Evolutionary conservation across 345 rosid genomes (phyloP).

Genomic region (Aquilaria malaccensis): DNA sequence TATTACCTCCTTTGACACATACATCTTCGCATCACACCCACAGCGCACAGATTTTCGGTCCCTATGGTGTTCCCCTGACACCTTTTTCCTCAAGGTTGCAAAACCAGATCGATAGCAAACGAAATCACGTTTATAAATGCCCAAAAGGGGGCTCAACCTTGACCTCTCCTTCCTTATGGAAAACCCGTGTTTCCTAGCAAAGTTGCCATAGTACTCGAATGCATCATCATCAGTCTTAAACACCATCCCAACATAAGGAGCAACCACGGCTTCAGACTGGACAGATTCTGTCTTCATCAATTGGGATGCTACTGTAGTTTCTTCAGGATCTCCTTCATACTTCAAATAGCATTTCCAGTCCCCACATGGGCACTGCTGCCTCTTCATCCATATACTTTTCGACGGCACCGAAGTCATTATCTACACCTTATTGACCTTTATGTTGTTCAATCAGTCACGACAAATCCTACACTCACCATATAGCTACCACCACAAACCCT

Average conservation of each 20-base stretch:
- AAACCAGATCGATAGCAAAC: slow-evolving; percentile 34
- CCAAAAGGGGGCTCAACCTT: slow-evolving; percentile 29
- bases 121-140: slow-evolving; percentile 31
- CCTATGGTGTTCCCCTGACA: slow-evolving; percentile 27
- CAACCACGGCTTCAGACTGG: slow-evolving; percentile 21
- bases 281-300: slow-evolving; percentile 16
- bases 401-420: slow-evolving; percentile 14
- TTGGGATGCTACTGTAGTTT: slow-evolving; percentile 20
- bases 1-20: slow-evolving; percentile 28
- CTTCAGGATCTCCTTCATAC: slow-evolving; percentile 26
- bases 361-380: slow-evolving; percentile 40
- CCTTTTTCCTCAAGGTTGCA: slow-evolving; percentile 29
- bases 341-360: slow-evolving; percentile 34
- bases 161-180: slow-evolving; percentile 30
- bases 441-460: background rate
- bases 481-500: slow-evolving; percentile 16
- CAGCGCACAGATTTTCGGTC: slow-evolving; percentile 32
- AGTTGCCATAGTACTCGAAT: slow-evolving; percentile 28
- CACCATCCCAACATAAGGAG: slow-evolving; percentile 31
- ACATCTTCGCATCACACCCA: slow-evolving; percentile 37
- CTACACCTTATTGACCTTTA: slow-evolving; percentile 4
- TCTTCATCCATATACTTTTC: slow-evolving; percentile 27
- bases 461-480: slow-evolving; percentile 9
- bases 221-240: slow-evolving; percentile 32
- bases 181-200: slow-evolving; percentile 33